Evolutionary conservation across 352 stramenopile species (phyloP), one percentile per base, ranked within the genome.

Genomic region (Phytophthora multivora): DNA sequence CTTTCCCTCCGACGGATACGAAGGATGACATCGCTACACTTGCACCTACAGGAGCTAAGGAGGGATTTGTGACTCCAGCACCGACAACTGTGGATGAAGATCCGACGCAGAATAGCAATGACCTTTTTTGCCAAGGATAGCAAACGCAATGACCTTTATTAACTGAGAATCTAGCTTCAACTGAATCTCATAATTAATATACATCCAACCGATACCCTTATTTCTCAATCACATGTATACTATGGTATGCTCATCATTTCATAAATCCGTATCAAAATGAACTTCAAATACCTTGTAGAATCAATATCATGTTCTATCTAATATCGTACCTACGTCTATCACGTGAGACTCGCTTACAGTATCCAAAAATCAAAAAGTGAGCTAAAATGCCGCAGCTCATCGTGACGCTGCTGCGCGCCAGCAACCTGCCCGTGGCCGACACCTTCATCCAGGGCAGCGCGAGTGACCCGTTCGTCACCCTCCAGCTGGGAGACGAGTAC

Each of bases 401-500:
- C 38, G 77, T 93, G 53, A 89, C 81, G 41, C 56, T 93, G 11
- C 73, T 91, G 56, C 73, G 75, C 45, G 82, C 81, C 25, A 86
- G 59, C 30, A 76, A 89, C 71, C 77, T 93, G 35, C 77, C 77
- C 1, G 79, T 84, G n/a, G 84, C 69, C 35, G 85, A 93, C 69
- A 79, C 68, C 13, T 67, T 71, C 48, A 43, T 83, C n/a, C 56
- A 76, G 35, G 73, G 83, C 31, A 79, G 65, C 55, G 78, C 74
- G 15, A 91, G 80, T 63, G 85, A 93, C 56, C 85, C 85, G 53
- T 93, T 88, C 63, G 85, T 93, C 31, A 72, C 69, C 5, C 64
- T 93, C 43, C 59, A 81, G 54, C 41, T 93, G 23, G 76, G 77
- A 18, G 66, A 77, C 31, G 69, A 88, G 54, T 66, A 66, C 26